phyloP scores from a whole-genome alignment of 345 rosid genomes.

The Psidium friedrichsthalianum region DNA sequence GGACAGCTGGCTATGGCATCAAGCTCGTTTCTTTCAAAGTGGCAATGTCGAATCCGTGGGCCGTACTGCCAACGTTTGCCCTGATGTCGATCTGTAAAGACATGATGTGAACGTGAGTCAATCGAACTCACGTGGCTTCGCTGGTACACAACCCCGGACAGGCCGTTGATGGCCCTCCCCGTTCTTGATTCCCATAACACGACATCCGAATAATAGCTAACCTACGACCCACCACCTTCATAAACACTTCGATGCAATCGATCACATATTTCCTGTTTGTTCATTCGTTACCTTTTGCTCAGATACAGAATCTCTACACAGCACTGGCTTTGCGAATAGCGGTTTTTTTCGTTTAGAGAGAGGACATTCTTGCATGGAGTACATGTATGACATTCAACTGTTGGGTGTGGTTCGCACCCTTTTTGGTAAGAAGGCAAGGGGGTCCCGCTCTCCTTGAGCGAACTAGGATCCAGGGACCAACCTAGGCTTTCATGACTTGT shows the following conservation, averaged over 20 bases:
- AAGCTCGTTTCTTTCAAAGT: not conserved
- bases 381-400: not conserved
- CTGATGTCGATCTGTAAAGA: not conserved
- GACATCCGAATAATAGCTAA: not conserved
- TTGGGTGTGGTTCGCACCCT: no score
- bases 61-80: not conserved
- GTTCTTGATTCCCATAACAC: not conserved
- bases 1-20: constrained; percentile 27
- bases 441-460: no score
- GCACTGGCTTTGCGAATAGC: not conserved
- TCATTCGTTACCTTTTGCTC: not conserved
- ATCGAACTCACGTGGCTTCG: constrained; percentile 26
- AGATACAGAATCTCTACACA: not conserved
- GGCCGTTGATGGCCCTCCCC: not conserved
- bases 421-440: no score
- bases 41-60: not conserved
- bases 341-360: not conserved
- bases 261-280: not conserved
- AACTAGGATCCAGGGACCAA: no score
- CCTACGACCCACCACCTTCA: not conserved
- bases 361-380: not conserved
- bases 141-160: constrained; percentile 2
- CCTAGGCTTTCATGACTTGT: no score
- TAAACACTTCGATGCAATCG: not conserved
- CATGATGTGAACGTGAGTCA: not conserved